Percentiles rank a stretch among this genome's conserved stretches.
Conservation (phyloP, 192 early-diverging fungal species). For the Backusella macrospora region DNA sequence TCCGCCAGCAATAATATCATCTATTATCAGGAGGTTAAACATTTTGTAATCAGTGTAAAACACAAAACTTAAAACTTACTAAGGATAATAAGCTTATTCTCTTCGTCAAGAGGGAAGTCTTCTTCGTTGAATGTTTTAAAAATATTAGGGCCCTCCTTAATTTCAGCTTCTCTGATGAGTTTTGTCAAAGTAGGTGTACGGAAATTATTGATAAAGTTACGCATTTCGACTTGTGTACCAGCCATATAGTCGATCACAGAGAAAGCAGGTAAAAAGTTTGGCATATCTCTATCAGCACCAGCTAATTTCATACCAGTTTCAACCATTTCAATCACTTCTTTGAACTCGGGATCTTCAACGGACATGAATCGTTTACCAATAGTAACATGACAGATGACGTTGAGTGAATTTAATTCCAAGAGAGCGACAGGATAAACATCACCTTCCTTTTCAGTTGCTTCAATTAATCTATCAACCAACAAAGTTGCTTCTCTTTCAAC, state of each 20-base stretch:
- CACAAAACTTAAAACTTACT: neutral
- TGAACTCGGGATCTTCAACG: conserved; percentile 9
- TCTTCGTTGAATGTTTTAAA: neutral
- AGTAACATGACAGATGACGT: neutral
- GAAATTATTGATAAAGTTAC: neutral
- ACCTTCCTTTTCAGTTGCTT: neutral
- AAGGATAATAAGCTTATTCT: conserved; percentile 1
- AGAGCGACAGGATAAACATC: neutral
- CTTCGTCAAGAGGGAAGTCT: neutral
- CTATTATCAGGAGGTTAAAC: neutral
- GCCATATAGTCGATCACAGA: neutral
- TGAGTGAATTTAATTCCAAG: conserved; percentile 14
- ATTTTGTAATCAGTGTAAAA: neutral
- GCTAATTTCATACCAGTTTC: neutral
- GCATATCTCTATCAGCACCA: conserved; percentile 18
- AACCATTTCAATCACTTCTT: neutral
- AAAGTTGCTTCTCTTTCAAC: neutral
- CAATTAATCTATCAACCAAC: conserved; percentile 11
- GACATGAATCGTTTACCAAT: conserved; percentile 6
- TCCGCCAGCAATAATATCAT: conserved; percentile 19
- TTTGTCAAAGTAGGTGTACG: neutral
- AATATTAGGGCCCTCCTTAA: neutral
- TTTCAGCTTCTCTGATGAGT: neutral
- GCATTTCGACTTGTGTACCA: conserved; percentile 1
- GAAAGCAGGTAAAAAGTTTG: conserved; percentile 6